Conservation (phyloP, 208 protist genomes). For the Acanthamoeba culbertsoni region DNA sequence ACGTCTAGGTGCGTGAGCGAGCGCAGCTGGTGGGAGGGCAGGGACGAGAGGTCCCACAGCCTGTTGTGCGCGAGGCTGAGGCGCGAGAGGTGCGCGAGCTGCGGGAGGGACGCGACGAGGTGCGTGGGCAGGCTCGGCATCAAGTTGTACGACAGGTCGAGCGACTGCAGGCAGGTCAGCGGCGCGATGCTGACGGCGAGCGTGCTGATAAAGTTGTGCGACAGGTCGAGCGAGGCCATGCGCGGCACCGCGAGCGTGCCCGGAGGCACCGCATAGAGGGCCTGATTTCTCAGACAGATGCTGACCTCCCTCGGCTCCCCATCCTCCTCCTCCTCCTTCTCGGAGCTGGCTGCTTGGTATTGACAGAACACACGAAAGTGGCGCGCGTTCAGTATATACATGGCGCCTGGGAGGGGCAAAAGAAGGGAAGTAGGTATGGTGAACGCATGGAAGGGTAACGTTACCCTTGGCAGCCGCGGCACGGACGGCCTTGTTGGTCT, state of each 20-base stretch:
- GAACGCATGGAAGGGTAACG: not conserved
- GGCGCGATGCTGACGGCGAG: not conserved
- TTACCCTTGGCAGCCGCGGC: no score
- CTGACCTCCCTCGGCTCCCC: not conserved
- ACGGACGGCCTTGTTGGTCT: not conserved
- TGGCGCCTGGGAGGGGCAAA: no score
- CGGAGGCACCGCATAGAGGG: not conserved
- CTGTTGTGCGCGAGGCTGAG: conserved; percentile 7
- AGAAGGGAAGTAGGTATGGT: not conserved
- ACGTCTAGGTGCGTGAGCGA: not conserved
- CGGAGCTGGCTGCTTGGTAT: not conserved
- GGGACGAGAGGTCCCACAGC: not conserved
- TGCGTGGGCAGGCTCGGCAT: not conserved
- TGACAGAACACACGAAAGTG: not conserved
- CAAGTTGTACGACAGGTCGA: not conserved
- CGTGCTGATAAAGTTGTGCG: conserved; percentile 31
- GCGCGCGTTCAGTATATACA: no score
- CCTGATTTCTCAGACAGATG: not conserved
- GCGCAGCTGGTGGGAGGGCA: not conserved
- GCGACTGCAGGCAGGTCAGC: not conserved
- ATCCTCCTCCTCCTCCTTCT: not conserved
- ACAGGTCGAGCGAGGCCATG: not conserved
- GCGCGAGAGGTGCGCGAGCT: not conserved
- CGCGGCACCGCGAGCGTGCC: not conserved
- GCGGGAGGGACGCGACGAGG: not conserved